Percentiles rank a stretch among this genome's conserved stretches.
Evolutionary conservation across 106 monocot species (phyloP).

Genomic region (Dactylorhiza incarnata): DNA sequence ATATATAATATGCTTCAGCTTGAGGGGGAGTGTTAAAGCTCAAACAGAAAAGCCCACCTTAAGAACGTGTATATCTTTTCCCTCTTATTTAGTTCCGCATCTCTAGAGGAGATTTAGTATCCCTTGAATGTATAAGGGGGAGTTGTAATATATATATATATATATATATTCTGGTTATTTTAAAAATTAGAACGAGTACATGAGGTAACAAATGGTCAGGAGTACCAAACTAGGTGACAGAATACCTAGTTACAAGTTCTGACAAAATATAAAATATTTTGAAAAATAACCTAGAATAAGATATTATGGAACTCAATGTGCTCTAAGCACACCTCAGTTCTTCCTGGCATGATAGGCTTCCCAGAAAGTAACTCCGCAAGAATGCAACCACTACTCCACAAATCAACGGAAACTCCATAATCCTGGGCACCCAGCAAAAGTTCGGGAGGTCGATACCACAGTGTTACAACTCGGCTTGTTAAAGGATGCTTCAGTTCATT

Average conservation of each 20-base stretch:
- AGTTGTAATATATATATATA: no score
- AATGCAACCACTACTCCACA: slow-evolving; percentile 73
- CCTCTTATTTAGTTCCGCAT: no score
- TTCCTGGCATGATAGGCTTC: slow-evolving; percentile 72
- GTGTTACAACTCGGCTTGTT: slow-evolving; percentile 66
- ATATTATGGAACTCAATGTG: background rate
- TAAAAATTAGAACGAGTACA: no score
- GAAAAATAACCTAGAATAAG: background rate
- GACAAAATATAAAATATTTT: background rate
- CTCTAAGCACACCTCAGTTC: slow-evolving; percentile 45
- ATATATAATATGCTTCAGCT: no score
- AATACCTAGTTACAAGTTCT: background rate
- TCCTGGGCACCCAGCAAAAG: slow-evolving; percentile 62
- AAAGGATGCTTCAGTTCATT: slow-evolving; percentile 47
- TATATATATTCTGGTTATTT: no score
- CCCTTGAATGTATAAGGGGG: no score
- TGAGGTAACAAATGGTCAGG: background rate
- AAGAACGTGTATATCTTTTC: no score
- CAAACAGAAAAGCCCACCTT: no score
- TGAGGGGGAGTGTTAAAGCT: no score
- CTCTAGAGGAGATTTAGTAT: no score
- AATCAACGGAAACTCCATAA: slow-evolving; percentile 52
- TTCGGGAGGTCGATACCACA: slow-evolving; percentile 72
- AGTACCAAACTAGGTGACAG: background rate
- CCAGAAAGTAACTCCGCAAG: slow-evolving; percentile 61